Evolutionary conservation across 2,329 filamentous ascomycete genomes (phyloP).

Genomic region (Domatiomyces globalis): DNA sequence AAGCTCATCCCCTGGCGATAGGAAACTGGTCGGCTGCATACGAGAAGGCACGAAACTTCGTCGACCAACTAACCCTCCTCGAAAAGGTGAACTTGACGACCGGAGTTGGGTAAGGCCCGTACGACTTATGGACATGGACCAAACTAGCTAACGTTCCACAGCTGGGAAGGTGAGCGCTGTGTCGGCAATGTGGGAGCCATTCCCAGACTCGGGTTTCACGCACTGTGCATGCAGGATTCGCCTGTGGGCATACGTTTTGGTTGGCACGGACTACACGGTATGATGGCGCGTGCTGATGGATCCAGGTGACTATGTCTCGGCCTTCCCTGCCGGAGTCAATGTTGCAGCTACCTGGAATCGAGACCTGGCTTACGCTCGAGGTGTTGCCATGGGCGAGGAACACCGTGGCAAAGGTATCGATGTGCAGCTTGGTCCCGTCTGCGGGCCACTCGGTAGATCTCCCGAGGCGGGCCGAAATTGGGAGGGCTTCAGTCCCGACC

Average conservation of each 20-base stretch:
- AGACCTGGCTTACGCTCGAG: constrained; percentile 52
- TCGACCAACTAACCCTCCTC: constrained; percentile 64
- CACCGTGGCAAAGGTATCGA: constrained; percentile 61
- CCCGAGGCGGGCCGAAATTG: constrained; percentile 47
- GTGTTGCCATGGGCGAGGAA: constrained; percentile 60
- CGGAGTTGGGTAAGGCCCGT: constrained; percentile 55
- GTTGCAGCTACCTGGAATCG: constrained; percentile 74
- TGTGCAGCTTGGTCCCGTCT: constrained; percentile 61
- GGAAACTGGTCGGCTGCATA: constrained; percentile 64
- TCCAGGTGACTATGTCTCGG: constrained; percentile 63
- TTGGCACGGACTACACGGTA: constrained; percentile 20
- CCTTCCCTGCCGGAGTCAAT: constrained; percentile 65
- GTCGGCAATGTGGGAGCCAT: constrained; percentile 54
- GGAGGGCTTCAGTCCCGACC: constrained; percentile 53
- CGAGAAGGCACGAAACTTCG: constrained; percentile 59
- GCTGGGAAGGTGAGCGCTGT: constrained; percentile 56
- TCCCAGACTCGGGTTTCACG: constrained; percentile 47
- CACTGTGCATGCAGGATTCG: constrained; percentile 76
- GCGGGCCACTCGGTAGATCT: constrained; percentile 55
- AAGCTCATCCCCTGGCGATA: neutral
- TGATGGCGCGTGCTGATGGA: constrained; percentile 5
- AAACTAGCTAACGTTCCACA: constrained; percentile 20
- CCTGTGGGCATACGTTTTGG: constrained; percentile 63
- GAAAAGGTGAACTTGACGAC: constrained; percentile 96
- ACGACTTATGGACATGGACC: neutral